Evolutionary conservation across 2,329 filamentous ascomycete genomes (phyloP).

Genomic region (Lecanicillium sp.): DNA sequence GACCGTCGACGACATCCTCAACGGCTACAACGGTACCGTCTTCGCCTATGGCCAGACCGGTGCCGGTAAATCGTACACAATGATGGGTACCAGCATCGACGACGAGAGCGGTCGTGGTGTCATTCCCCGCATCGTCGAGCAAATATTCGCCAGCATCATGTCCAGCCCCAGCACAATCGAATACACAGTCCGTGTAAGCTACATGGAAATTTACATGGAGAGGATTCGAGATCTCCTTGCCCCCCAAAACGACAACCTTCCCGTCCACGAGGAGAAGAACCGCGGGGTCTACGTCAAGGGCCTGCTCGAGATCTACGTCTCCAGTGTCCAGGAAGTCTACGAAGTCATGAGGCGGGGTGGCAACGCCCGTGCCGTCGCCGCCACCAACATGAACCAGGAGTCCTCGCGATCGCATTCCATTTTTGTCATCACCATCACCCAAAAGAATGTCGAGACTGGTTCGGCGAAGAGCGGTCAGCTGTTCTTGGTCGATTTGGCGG

Average conservation of each 20-base stretch:
- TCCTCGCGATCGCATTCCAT: constrained; percentile 98
- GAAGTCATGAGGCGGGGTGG: constrained; percentile 94
- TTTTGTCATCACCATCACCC: constrained; percentile 92
- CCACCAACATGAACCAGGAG: constrained; percentile 99
- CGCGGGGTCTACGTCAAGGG: constrained; percentile 96
- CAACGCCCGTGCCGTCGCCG: constrained; percentile 80
- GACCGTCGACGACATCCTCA: constrained; percentile 95
- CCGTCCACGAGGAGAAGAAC: constrained; percentile 97
- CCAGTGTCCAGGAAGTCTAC: constrained; percentile 91
- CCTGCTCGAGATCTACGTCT: constrained; percentile 89
- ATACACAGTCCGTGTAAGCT: constrained; percentile 97
- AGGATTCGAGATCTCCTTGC: constrained; percentile 88
- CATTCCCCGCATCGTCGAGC: constrained; percentile 93
- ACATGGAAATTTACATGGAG: constrained; percentile 99
- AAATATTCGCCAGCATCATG: constrained; percentile 94
- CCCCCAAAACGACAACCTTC: constrained; percentile 91
- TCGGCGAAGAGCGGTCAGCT: constrained; percentile 94
- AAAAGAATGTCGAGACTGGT: constrained; percentile 95
- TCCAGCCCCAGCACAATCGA: constrained; percentile 89
- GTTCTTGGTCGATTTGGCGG: constrained; percentile 95
- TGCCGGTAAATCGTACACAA: constrained; percentile 97
- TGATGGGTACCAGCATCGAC: constrained; percentile 78
- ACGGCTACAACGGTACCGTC: constrained; percentile 98
- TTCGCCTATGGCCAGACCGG: constrained; percentile 98
- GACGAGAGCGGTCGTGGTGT: constrained; percentile 85